Evolutionary conservation across 2,329 filamentous ascomycete species (phyloP), one percentile per base, ranked within the genome.

Genomic region (Epicoccum sorghinum): DNA sequence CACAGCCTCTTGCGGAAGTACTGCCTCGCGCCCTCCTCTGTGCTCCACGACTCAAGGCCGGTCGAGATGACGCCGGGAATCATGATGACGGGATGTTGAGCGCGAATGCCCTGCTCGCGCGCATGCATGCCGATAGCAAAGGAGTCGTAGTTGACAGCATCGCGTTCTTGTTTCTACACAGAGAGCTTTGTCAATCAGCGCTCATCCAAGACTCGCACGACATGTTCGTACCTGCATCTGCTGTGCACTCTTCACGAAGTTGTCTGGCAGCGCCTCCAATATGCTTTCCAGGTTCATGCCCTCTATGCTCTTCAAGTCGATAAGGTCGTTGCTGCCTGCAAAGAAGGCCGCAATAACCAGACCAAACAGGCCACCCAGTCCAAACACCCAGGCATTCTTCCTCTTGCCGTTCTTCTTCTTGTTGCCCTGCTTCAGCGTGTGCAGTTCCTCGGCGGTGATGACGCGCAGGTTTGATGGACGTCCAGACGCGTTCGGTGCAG

Each of bases 41-140:
- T 98, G 4, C 93, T 91, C 95, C 95, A 99, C 42, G 91, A 96
- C 76, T 99, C 95, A 23, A 99, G 83, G 1, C 95, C 95, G 0
- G 95, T 98, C 0, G 95, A 98, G 64, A 99, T 99, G 55, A 99
- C 95, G 4, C 95, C 95, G 0, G 95, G 95, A 8, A 99, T 87
- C 93, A 99, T 98, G 60, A 99, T 90, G 58, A 99, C 88, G 1
- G 95, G 91, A 66, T 97, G 92, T 55, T 90, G 83, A 13, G 90
- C 93, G 42, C 83, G 75, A 14, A 98, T 82, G 1, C 96, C 96
- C 72, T 97, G 89, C 4, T 87, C 79, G 35, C 87, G 87, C 18
- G 93, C 88, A 67, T 96, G 90, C 27, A 95, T 78, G 4, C 95
- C 96, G 41, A 98, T 90, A 1, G 92, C 86, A 70, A 99, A 99